These are phyloP conservation scores for Chiua sp. DNA, from an alignment of 1,284 basidiomycete genomes.

Conservation along the genomic window DNA sequence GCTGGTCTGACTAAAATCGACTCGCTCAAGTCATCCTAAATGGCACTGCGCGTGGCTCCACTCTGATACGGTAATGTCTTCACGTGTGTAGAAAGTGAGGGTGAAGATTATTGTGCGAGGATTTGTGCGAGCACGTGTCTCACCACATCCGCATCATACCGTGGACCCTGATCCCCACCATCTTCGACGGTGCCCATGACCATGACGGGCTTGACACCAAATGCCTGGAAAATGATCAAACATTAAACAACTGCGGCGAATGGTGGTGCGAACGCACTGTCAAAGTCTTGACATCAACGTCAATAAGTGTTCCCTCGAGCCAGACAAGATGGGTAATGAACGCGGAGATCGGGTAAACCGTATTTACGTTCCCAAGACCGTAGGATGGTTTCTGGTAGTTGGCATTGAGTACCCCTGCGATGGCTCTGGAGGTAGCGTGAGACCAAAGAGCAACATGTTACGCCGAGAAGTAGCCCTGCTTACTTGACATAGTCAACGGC, in stretches of 20 bases:
- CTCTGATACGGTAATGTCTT: not conserved
- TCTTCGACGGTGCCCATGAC: conserved; percentile 32
- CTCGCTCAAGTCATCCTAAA: not conserved
- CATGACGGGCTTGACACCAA: conserved; percentile 68
- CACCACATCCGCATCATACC: conserved; percentile 59
- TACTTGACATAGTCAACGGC: conserved; percentile 87
- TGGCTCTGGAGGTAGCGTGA: conserved; percentile 53
- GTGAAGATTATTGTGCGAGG: conserved; percentile 13
- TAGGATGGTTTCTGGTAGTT: conserved; percentile 56
- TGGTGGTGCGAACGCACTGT: conserved; percentile 54
- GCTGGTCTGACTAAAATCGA: too few species aligned
- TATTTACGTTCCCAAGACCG: conserved; percentile 61
- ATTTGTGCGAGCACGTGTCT: conserved; percentile 54
- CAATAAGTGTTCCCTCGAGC: conserved; percentile 65
- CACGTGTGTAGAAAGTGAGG: not conserved
- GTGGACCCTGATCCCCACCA: conserved; percentile 33
- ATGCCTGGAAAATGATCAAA: conserved; percentile 40
- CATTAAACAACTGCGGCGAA: conserved; percentile 5
- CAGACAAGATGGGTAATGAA: conserved; percentile 88
- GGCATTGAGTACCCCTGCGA: conserved; percentile 73
- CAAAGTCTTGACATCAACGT: conserved; percentile 64
- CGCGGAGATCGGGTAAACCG: conserved; percentile 69
- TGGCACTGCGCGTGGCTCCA: too few species aligned
- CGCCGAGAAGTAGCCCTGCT: conserved; percentile 20
- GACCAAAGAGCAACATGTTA: conserved; percentile 9